phyloP scores from a whole-genome alignment of 768 basidiomycete genomes.

The Tricholoma sp. region DNA sequence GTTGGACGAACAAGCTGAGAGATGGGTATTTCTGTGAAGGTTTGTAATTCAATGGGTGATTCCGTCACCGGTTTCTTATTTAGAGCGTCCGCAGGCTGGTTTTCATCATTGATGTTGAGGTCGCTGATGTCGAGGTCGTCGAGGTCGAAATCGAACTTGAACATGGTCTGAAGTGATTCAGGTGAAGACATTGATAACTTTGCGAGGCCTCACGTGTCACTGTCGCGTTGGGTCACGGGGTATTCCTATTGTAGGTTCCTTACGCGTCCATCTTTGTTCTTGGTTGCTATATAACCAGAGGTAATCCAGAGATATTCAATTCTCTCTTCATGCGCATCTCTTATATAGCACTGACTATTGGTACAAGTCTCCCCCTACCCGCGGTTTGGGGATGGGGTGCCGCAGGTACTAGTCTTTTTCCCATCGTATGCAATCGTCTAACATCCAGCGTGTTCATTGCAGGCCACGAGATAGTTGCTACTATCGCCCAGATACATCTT shows the following conservation, averaged over 20 bases:
- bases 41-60: constrained; percentile 7
- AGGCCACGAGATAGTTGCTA: constrained; percentile 93
- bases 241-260: background rate
- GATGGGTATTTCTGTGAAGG: constrained; percentile 29
- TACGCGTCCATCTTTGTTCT: background rate
- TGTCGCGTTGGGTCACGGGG: background rate
- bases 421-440: background rate
- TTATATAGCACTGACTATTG: constrained; percentile 1
- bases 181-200: too few relatives aligned
- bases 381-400: constrained; percentile 35
- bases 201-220: background rate
- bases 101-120: too few relatives aligned
- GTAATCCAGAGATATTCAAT: background rate
- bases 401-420: constrained; percentile 26
- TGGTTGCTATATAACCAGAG: constrained; percentile 2
- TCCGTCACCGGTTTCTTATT: background rate
- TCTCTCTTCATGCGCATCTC: constrained; percentile 8
- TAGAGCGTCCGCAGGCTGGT: too few relatives aligned
- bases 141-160: constrained; percentile 69
- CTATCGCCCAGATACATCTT: constrained; percentile 90
- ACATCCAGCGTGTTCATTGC: background rate
- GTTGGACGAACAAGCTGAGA: constrained; percentile 27
- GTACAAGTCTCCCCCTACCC: constrained; percentile 6
- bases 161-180: too few relatives aligned
- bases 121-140: constrained; percentile 30